Base-by-base conservation (phyloP, 805 yeast genomes). In the Nakazawaea ishiwadae region DNA sequence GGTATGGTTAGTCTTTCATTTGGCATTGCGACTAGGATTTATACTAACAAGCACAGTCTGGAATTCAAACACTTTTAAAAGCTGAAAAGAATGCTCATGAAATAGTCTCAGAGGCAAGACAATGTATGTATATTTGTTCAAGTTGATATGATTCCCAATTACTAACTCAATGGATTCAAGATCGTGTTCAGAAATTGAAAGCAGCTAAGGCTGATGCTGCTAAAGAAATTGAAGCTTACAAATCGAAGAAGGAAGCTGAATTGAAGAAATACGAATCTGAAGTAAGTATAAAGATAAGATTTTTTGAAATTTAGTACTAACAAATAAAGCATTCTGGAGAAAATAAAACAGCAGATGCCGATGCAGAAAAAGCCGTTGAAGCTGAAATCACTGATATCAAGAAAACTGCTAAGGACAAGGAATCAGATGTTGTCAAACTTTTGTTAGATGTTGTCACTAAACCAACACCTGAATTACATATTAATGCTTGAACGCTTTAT, bases 31-130 rank as follows among this genome's bases (percentile, higher is more conserved):
- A n/a, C n/a, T n/a, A n/a, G n/a, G n/a, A n/a, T n/a, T n/a, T n/a
- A n/a, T n/a, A n/a, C n/a, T n/a, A n/a, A n/a, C n/a, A n/a, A n/a
- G n/a, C 24, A 19, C 33, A 60, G 64, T 59, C 73, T 42, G 88
- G 87, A 52, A 81, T 81, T 55, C 85, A 81, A 69, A 78, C 84
- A 50, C 74, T 81, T 45, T 69, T 81, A 47, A 81, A 75, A 59
- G 77, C 98, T 48, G 99, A 93, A 70, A 88, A 85, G 67, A 91
- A 87, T 56, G 98, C 99, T n/a, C 97, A 95, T 54, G 90, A 82
- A 53, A 85, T 90, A 49, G 98, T 93, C 47, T 75, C 90, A 55
- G 84, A 84, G 60, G 97, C 99, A 18, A 86, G 98, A 73, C 75
- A 81, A 54, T 88, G 82, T 73, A 73, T 59, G 77, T 75, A 18